These are phyloP conservation scores for Beauveria asiatica DNA, from an alignment of 2,329 filamentous ascomycete genomes.

Conservation along the genomic window DNA sequence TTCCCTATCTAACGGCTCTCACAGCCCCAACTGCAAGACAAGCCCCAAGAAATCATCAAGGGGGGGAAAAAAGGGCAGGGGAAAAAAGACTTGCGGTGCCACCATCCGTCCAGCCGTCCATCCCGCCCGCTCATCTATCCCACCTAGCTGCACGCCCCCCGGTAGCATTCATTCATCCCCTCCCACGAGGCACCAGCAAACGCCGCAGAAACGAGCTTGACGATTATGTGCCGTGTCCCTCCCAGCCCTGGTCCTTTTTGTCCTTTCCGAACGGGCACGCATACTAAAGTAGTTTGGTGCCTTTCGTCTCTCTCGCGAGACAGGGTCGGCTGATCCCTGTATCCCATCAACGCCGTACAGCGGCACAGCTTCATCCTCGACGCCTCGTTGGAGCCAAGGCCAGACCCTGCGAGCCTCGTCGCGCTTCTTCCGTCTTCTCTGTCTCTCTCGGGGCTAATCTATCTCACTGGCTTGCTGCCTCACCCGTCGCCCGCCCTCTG, in stretches of 20 bases:
- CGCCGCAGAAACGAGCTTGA: neutral
- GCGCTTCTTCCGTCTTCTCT: neutral
- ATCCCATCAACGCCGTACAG: slow-evolving; percentile 3
- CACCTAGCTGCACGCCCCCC: neutral
- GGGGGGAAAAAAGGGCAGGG: neutral
- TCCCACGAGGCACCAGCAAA: neutral
- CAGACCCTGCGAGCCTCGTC: neutral
- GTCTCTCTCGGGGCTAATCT: neutral
- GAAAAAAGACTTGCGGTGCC: neutral
- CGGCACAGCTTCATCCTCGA: neutral
- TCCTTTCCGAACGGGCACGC: neutral
- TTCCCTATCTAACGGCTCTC: too few relatives aligned
- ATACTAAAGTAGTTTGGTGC: neutral
- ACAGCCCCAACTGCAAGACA: too few relatives aligned
- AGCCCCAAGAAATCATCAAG: neutral
- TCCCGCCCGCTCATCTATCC: neutral
- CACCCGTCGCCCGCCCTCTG: neutral
- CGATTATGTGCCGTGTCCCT: neutral
- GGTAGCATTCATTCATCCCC: neutral
- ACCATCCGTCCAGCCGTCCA: neutral
- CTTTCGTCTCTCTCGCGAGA: neutral
- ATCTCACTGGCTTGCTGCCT: neutral
- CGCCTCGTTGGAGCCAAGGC: neutral
- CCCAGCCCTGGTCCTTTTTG: neutral
- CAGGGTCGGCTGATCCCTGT: slow-evolving; percentile 6